phyloP scores from a whole-genome alignment of 179 eudicot genomes.

The Silene vulgaris region DNA sequence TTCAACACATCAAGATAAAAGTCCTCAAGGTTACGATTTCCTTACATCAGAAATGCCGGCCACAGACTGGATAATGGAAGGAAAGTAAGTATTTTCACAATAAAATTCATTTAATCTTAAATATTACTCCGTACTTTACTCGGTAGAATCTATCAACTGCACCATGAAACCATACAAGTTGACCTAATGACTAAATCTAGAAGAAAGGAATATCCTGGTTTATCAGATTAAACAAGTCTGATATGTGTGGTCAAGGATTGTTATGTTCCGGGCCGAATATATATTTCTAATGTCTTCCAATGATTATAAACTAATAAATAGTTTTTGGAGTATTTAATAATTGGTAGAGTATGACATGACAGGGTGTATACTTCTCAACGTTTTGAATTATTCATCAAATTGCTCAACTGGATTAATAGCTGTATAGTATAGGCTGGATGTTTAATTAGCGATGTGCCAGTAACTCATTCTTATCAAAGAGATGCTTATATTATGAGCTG shows the following conservation, averaged over 20 bases:
- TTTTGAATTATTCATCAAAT: constrained; percentile 14
- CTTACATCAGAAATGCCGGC: constrained; percentile 61
- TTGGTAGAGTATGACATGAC: constrained; percentile 18
- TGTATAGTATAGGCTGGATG: constrained; percentile 19
- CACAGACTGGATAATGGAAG: constrained; percentile 62
- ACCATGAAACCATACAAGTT: constrained; percentile 8
- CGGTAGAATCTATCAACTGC: background rate
- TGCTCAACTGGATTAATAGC: constrained; percentile 22
- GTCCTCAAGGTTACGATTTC: constrained; percentile 55
- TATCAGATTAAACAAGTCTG: background rate
- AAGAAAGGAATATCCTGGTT: constrained; percentile 10
- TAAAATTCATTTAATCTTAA: background rate
- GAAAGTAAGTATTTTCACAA: constrained; percentile 43
- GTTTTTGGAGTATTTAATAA: constrained; percentile 17
- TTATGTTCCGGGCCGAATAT: background rate
- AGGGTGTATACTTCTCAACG: constrained; percentile 20
- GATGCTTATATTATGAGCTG: constrained; percentile 9
- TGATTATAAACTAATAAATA: constrained; percentile 14
- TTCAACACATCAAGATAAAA: constrained; percentile 45
- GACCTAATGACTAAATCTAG: constrained; percentile 11
- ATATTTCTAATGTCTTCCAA: constrained; percentile 19
- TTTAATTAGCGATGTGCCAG: constrained; percentile 27
- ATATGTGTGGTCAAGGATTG: constrained; percentile 4
- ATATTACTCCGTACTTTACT: background rate
- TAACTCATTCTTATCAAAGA: constrained; percentile 15